Evolutionary conservation across 148 eudicot species (phyloP).

Genomic region (Rhododendron molle): DNA sequence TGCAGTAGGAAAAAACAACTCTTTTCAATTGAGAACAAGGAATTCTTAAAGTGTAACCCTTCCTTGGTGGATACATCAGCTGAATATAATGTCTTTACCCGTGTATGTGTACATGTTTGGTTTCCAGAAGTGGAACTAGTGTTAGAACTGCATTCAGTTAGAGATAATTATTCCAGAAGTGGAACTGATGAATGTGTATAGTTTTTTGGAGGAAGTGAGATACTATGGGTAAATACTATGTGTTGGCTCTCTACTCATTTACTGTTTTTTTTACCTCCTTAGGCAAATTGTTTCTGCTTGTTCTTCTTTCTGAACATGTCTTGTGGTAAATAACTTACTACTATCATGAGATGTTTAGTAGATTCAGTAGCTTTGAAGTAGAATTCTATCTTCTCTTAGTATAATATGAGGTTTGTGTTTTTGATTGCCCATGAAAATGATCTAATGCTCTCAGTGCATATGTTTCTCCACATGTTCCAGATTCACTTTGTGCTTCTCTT

Average conservation of each 20-base stretch:
- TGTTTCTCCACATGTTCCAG: constrained; percentile 28
- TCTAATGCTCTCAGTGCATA: neutral
- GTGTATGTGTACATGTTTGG: too few species aligned
- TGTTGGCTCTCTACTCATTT: neutral
- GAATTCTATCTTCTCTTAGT: neutral
- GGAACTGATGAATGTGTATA: too few species aligned
- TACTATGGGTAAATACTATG: neutral
- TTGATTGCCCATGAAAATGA: neutral
- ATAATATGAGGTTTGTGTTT: neutral
- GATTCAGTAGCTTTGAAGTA: neutral
- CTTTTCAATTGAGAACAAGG: too few species aligned
- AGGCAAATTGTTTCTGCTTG: neutral
- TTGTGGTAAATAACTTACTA: neutral
- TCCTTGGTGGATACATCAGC: too few species aligned
- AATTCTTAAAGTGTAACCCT: too few species aligned
- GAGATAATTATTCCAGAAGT: neutral
- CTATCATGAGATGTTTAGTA: neutral
- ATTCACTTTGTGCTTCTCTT: constrained; percentile 84
- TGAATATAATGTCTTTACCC: too few species aligned
- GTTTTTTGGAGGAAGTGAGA: neutral
- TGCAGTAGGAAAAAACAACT: too few species aligned
- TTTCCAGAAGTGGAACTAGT: neutral
- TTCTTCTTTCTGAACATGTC: neutral
- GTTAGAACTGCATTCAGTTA: neutral
- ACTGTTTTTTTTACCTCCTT: neutral